Conservation (phyloP, 139 green algal species). For the Pedinophyceae sp. region DNA sequence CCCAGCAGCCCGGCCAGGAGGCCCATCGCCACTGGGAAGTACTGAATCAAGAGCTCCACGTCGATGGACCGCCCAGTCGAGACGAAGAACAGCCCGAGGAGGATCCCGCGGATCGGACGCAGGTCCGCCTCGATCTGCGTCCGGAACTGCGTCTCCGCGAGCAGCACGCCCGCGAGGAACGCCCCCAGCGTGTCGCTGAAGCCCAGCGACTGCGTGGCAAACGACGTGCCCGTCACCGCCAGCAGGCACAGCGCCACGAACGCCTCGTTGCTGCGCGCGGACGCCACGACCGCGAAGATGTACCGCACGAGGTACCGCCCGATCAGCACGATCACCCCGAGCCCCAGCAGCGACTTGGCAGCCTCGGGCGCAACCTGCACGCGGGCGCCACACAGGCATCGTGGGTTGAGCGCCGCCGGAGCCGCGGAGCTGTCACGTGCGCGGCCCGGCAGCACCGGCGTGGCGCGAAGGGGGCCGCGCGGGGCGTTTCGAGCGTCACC, state of each 20-base stretch:
- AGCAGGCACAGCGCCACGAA: slow-evolving; percentile 89
- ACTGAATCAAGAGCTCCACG: slow-evolving; percentile 35
- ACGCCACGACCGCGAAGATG: slow-evolving; percentile 43
- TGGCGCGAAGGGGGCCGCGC: slow-evolving; percentile 1
- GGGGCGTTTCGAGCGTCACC: too few species aligned
- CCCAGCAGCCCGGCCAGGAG: slow-evolving; percentile 62
- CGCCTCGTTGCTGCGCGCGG: slow-evolving; percentile 49
- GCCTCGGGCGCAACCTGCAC: slow-evolving; percentile 44
- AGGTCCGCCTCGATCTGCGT: slow-evolving; percentile 80
- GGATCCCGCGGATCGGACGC: slow-evolving; percentile 69
- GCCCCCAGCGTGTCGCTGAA: slow-evolving; percentile 83
- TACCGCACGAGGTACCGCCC: slow-evolving; percentile 62
- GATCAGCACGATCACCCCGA: slow-evolving; percentile 65
- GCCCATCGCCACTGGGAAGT: slow-evolving; percentile 48
- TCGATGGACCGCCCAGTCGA: slow-evolving; percentile 56
- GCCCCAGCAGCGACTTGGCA: slow-evolving; percentile 40
- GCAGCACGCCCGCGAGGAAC: slow-evolving; percentile 75
- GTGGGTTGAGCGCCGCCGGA: slow-evolving; percentile 8
- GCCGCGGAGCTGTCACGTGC: background rate
- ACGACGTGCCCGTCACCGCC: slow-evolving; percentile 64
- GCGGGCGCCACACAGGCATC: slow-evolving; percentile 29
- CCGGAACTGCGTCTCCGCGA: slow-evolving; percentile 72
- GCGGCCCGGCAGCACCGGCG: slow-evolving; percentile 3
- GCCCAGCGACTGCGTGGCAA: slow-evolving; percentile 66
- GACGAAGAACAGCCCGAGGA: slow-evolving; percentile 88